Percentiles rank a stretch among this genome's conserved stretches.
Conservation (phyloP, 768 basidiomycete species). For the Roridomyces roridus region DNA sequence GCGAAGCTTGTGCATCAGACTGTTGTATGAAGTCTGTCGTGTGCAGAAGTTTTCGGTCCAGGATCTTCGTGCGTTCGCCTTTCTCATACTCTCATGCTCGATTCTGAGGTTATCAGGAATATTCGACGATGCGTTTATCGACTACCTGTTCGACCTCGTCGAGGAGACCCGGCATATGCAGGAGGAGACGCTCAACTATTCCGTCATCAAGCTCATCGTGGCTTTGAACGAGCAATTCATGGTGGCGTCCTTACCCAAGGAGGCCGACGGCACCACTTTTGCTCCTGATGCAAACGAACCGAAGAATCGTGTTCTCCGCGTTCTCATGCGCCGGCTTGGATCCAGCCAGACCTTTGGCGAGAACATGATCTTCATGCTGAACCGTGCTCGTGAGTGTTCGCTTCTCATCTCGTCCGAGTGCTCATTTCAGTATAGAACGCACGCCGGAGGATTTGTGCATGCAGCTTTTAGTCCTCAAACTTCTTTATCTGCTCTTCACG, state of each 20-base stretch:
- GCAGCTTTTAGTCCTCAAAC: slow-evolving; percentile 92
- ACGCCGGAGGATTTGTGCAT: slow-evolving; percentile 93
- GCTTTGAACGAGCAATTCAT: slow-evolving; percentile 98
- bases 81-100: background rate
- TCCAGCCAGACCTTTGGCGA: slow-evolving; percentile 96
- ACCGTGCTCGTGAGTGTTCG: slow-evolving; percentile 83
- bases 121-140: slow-evolving; percentile 86
- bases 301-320: slow-evolving; percentile 81
- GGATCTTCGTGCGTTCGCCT: slow-evolving; percentile 72
- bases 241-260: slow-evolving; percentile 71
- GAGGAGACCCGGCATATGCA: slow-evolving; percentile 88
- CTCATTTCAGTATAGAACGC: slow-evolving; percentile 54
- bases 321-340: slow-evolving; percentile 83
- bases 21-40: slow-evolving; percentile 93
- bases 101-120: slow-evolving; percentile 54
- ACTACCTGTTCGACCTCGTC: slow-evolving; percentile 90
- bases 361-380: slow-evolving; percentile 99
- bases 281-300: slow-evolving; percentile 38
- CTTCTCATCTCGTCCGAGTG: background rate
- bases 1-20: slow-evolving; percentile 67
- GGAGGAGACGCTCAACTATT: slow-evolving; percentile 95
- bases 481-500: slow-evolving; percentile 94
- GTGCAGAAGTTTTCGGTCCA: slow-evolving; percentile 81
- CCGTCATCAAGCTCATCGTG: slow-evolving; percentile 93
- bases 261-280: slow-evolving; percentile 24